Evolutionary conservation across 192 early-diverging fungal species (phyloP).

Genomic region (Cetraspora pellucida): DNA sequence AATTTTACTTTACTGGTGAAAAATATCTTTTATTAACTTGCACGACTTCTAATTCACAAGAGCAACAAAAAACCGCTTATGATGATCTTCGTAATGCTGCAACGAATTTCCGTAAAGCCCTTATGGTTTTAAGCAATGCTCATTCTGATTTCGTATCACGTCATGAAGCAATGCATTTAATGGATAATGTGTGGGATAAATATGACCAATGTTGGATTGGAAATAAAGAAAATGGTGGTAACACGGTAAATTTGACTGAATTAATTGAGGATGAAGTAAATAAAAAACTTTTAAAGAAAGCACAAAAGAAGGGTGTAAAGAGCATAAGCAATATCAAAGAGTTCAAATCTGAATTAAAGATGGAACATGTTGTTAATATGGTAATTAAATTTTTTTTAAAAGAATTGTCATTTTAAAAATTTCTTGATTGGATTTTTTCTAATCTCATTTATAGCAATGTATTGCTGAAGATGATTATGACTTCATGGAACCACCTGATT

Average conservation of each 20-base stretch:
- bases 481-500: neutral
- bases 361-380: neutral
- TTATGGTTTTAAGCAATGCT: neutral
- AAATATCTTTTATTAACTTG: neutral
- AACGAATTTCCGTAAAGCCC: slow-evolving; percentile 15
- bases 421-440: neutral
- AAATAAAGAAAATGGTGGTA: neutral
- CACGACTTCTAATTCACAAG: neutral
- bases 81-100: neutral
- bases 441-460: neutral
- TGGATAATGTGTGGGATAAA: neutral
- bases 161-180: neutral
- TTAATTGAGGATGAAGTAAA: slow-evolving; percentile 19
- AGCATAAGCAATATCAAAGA: neutral
- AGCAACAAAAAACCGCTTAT: neutral
- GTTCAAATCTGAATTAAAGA: neutral
- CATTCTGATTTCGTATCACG: neutral
- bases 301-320: neutral
- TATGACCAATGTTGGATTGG: neutral
- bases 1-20: neutral
- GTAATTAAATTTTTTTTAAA: neutral
- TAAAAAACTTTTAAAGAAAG: neutral
- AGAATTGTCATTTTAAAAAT: neutral
- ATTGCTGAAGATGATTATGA: slow-evolving; percentile 8
- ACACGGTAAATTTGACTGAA: neutral